Evolutionary conservation across 306 rosid genomes (phyloP).

Genomic region (Corylus heterophylla): DNA sequence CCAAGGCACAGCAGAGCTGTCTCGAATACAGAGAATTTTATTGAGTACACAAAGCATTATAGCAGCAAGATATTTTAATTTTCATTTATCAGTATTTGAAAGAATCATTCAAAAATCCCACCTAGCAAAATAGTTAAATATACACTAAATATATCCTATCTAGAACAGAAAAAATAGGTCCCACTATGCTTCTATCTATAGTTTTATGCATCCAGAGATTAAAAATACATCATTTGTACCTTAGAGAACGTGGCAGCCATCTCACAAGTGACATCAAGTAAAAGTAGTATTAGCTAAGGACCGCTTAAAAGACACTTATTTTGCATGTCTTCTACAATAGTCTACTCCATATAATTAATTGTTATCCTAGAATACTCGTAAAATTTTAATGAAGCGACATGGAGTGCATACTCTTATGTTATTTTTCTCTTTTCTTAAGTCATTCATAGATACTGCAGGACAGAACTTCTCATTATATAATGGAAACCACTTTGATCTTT

Average conservation of each 20-base stretch:
- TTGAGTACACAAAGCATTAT: too few species aligned
- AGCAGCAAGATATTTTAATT: neutral
- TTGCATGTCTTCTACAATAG: neutral
- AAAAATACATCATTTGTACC: neutral
- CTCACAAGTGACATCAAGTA: neutral
- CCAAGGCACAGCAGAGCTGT: neutral
- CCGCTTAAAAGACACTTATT: neutral
- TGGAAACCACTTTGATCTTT: neutral
- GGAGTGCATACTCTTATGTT: neutral
- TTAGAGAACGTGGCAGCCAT: neutral
- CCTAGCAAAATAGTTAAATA: neutral
- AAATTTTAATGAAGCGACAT: neutral
- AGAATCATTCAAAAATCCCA: neutral
- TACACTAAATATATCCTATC: neutral
- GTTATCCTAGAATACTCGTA: neutral
- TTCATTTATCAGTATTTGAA: neutral
- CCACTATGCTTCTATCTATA: neutral
- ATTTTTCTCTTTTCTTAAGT: neutral
- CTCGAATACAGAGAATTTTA: neutral
- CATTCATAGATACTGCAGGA: neutral
- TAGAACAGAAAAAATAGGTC: neutral
- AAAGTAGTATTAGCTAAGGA: neutral
- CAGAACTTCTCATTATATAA: neutral
- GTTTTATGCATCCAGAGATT: neutral
- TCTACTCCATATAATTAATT: neutral